Conservation (phyloP, 495 filamentous ascomycete species). For the Elasticomyces elasticus region DNA sequence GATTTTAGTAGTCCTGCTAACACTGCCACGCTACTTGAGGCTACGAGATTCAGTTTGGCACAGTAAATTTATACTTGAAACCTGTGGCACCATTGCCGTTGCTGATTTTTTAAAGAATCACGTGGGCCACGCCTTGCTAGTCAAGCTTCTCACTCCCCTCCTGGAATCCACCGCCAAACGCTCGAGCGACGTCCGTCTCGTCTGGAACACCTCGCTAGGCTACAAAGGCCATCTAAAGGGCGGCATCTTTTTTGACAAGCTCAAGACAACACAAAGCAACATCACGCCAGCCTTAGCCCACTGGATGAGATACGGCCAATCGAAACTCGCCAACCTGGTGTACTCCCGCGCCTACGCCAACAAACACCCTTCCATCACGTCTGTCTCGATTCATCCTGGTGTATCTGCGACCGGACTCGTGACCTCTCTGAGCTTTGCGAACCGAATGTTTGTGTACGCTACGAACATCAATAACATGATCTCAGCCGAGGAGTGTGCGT, state of each 20-base stretch:
- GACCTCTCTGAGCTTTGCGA: not conserved
- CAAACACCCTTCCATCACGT: constrained; percentile 44
- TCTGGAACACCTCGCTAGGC: constrained; percentile 35
- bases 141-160: constrained; percentile 19
- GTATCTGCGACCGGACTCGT: constrained; percentile 47
- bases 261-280: constrained; percentile 11
- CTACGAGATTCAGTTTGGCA: constrained; percentile 24
- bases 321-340: constrained; percentile 33
- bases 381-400: constrained; percentile 58
- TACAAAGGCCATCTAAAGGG: constrained; percentile 28
- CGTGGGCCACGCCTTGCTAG: constrained; percentile 20
- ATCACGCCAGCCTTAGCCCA: constrained; percentile 1
- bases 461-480: constrained; percentile 1
- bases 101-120: no score
- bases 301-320: constrained; percentile 18
- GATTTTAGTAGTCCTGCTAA: no score
- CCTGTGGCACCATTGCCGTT: no score
- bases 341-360: constrained; percentile 29
- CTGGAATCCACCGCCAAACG: constrained; percentile 18
- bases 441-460: constrained; percentile 4
- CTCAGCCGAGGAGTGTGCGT: constrained; percentile 34
- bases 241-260: constrained; percentile 23
- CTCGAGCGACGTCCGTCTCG: constrained; percentile 35
- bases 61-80: no score
- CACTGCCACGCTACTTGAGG: no score